These are phyloP conservation scores for Alternaria triticina DNA, from an alignment of 2,329 filamentous ascomycete genomes.

Conservation along the genomic window DNA sequence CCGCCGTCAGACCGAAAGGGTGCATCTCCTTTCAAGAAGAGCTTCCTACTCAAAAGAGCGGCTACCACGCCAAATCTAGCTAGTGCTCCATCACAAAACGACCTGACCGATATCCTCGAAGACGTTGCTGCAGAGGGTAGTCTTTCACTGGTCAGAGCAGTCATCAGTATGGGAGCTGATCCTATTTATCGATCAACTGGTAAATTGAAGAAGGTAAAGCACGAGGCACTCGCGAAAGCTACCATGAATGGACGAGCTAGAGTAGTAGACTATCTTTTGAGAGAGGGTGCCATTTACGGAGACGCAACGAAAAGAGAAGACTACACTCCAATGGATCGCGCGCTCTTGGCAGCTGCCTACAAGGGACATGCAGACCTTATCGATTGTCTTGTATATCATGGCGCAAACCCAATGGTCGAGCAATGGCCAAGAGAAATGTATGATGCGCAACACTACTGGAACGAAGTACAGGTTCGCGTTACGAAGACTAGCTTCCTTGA, in stretches of 20 bases:
- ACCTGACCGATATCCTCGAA: slow-evolving; percentile 18
- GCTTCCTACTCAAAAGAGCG: slow-evolving; percentile 17
- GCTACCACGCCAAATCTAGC: slow-evolving; percentile 7
- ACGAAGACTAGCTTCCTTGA: slow-evolving; percentile 25
- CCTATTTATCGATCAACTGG: slow-evolving; percentile 12
- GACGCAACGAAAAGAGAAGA: slow-evolving; percentile 16
- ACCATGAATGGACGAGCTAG: slow-evolving; percentile 18
- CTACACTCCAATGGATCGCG: slow-evolving; percentile 18
- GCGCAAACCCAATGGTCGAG: slow-evolving; percentile 23
- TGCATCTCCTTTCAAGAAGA: slow-evolving; percentile 12
- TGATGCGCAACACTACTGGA: slow-evolving; percentile 26
- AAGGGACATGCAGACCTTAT: slow-evolving; percentile 23
- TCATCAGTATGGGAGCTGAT: slow-evolving; percentile 15
- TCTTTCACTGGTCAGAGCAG: slow-evolving; percentile 19
- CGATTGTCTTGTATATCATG: slow-evolving; percentile 21
- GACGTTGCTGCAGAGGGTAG: slow-evolving; percentile 22
- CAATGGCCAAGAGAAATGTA: slow-evolving; percentile 28
- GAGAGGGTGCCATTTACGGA: slow-evolving; percentile 21
- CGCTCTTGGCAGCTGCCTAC: slow-evolving; percentile 21
- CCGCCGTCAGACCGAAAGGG: slow-evolving; percentile 8
- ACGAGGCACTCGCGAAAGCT: slow-evolving; percentile 26
- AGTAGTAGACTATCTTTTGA: slow-evolving; percentile 21
- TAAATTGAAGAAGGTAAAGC: slow-evolving; percentile 19
- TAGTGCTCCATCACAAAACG: slow-evolving; percentile 7
- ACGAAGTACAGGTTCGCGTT: slow-evolving; percentile 17